A percentile compares a stretch with the other conserved stretches of the same genome.
These are phyloP conservation scores for Neohortaea acidophila DNA, from an alignment of 495 filamentous ascomycete genomes.

Conservation along the genomic window DNA sequence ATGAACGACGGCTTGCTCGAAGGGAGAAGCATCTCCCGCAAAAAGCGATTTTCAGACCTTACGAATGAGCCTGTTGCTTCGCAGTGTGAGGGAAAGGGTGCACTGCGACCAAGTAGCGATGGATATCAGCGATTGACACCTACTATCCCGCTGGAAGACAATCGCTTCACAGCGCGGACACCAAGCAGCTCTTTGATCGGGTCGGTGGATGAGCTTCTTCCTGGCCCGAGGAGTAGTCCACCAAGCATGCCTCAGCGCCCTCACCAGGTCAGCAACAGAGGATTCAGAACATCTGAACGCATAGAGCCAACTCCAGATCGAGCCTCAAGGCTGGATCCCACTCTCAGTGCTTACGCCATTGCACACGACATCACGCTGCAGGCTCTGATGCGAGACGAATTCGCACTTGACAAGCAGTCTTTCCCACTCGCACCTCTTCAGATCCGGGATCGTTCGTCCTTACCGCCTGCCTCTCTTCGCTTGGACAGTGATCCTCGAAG, in stretches of 20 bases:
- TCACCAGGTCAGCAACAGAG: neutral
- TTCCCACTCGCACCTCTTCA: conserved; percentile 8
- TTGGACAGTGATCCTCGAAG: conserved; percentile 10
- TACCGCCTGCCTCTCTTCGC: conserved; percentile 5
- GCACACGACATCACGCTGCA: conserved; percentile 20
- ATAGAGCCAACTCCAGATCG: no score
- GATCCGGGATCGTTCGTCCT: conserved; percentile 1
- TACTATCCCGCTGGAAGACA: neutral
- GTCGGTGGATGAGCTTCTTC: conserved; percentile 16
- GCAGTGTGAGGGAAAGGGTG: neutral
- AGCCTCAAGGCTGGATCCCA: conserved; percentile 13
- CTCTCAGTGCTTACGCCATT: conserved; percentile 17
- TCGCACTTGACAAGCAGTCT: conserved; percentile 3
- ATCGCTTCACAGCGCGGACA: neutral
- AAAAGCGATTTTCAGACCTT: conserved; percentile 1
- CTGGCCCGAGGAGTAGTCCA: conserved; percentile 1
- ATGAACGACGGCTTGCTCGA: conserved; percentile 4
- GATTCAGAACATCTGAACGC: no score
- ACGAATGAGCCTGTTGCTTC: neutral
- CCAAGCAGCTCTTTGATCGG: conserved; percentile 14
- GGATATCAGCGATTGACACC: conserved; percentile 12
- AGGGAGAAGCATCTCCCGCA: neutral
- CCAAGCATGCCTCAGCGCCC: neutral
- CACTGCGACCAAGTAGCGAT: conserved; percentile 1
- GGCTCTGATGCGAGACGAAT: conserved; percentile 18